Evolutionary conservation across 1,139 yeast genomes (phyloP), one percentile per base, ranked within the genome.

Genomic region (Blastobotrys illinoisensis): DNA sequence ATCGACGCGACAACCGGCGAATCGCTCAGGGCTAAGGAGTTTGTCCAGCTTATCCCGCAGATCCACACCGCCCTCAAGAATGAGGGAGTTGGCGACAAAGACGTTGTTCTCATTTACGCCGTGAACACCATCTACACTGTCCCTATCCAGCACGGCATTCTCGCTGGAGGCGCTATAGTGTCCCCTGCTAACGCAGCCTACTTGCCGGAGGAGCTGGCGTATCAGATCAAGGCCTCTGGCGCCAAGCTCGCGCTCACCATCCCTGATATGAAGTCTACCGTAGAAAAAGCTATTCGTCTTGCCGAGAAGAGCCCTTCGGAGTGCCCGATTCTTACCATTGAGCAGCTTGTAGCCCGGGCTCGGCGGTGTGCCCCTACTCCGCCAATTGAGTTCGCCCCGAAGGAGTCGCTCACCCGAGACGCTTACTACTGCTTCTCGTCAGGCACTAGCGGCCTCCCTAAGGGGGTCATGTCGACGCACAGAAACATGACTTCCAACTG

Each of bases 361-460:
- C 40, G 40, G 5, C 3, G 16, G 40, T 32, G 40, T 32, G 40
- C 16, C 14, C 40, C 40, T 32, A 32, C 40, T n/a, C 40, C 40
- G 7, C 40, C 40, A 32, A n/a, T 32, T n/a, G 40, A 32, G 16
- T 13, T 32, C 3, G 40, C 40, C 9, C 4, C 40, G 1, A n/a
- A n/a, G 16, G 40, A 32, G 4, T 11, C 40, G 2, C 16, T 32
- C 16, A 13, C 40, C 3, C 40, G 66, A 48, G 62, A 62, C 5
- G 76, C 76, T 4, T 72, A 69, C 58, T 67, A 68, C 55, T 72
- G 74, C 58, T 87, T 86, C 68, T 86, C 95, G 3, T 82, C 88
- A 1, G 93, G 93, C 28, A 85, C 93, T 9, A 82, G 89, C 2
- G 91, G 91, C 9, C 68, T 76, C 49, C 89, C 91, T 26, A 86